These are phyloP conservation scores for Colletotrichum ledebouriae DNA, from an alignment of 2,329 filamentous ascomycete species.

Conservation along the genomic window DNA sequence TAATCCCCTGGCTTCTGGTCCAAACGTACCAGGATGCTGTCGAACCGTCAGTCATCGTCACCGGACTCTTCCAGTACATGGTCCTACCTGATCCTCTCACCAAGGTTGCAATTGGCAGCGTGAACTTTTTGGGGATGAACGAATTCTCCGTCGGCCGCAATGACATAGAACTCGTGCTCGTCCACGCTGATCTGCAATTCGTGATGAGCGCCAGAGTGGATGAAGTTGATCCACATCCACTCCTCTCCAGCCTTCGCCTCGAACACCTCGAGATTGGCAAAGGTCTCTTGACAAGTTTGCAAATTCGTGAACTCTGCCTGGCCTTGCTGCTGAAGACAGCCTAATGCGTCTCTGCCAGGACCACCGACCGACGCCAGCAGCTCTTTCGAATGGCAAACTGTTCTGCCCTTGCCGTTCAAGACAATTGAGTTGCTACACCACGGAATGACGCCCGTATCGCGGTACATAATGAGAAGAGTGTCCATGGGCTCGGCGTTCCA, in stretches of 20 bases:
- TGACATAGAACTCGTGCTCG: slow-evolving; percentile 34
- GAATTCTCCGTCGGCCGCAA: slow-evolving; percentile 33
- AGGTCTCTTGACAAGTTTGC: slow-evolving; percentile 24
- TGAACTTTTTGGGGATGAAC: slow-evolving; percentile 31
- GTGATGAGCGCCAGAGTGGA: slow-evolving; percentile 34
- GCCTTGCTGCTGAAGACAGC: slow-evolving; percentile 15
- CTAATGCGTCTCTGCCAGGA: slow-evolving; percentile 19
- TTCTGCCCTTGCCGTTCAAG: slow-evolving; percentile 35
- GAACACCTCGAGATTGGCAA: slow-evolving; percentile 28
- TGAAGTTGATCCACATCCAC: slow-evolving; percentile 40
- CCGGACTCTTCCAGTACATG: not conserved
- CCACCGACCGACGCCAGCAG: slow-evolving; percentile 26
- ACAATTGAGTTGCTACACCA: slow-evolving; percentile 40
- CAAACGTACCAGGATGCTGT: slow-evolving; percentile 26
- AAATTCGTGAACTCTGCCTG: slow-evolving; percentile 26
- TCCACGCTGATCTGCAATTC: slow-evolving; percentile 37
- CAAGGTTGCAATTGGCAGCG: slow-evolving; percentile 36
- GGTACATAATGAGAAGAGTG: slow-evolving; percentile 32
- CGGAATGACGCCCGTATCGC: slow-evolving; percentile 29
- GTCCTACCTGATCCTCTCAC: slow-evolving; percentile 31
- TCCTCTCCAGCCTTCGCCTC: slow-evolving; percentile 29
- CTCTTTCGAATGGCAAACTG: slow-evolving; percentile 9
- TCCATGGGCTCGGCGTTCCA: slow-evolving; percentile 39
- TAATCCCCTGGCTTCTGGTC: slow-evolving; percentile 27
- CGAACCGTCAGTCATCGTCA: not conserved